Evolutionary conservation across 2,329 filamentous ascomycete genomes (phyloP), one percentile per base, ranked within the genome.

Genomic region (Colletotrichum brevisporum): DNA sequence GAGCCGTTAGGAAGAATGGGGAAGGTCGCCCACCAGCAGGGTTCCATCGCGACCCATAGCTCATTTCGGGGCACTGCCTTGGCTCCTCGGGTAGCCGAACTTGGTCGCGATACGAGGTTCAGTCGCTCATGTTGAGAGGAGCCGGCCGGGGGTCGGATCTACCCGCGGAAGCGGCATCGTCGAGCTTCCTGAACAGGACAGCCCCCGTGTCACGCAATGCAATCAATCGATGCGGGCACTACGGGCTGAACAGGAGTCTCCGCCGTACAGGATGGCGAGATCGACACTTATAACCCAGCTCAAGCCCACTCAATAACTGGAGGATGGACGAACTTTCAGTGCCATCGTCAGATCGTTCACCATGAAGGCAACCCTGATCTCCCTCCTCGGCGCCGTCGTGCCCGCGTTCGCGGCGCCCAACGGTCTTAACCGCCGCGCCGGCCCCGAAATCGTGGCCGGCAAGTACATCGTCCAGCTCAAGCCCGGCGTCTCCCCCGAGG

Each of bases 391-490:
- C 58, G 52, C 58, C 52, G 39, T 57, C 27, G 21, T 52, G 51
- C 58, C 58, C 52, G 58, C 64, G 10, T 24, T 67, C 8, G 64
- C 64, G 50, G 63, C 57, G 27, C 63, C 63, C 27, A 67, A 51
- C 43, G 27, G 51, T 27, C 21, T 67, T 16, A 26, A 13, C 21
- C 57, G 51, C 57, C 57, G 36, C 13, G 24, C 39, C 48, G 55
- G 56, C n/a, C 12, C 50, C 43, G 26, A 36, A 58, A 61, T 81
- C 50, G 69, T 82, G 52, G 72, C 80, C 58, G 78, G 78, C 71
- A 84, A 81, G 72, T 85, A 84, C 74, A 85, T 85, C 66, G 74
- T 85, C 74, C 84, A 82, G 39, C 71, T 85, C 13, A 83, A 83
- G 73, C 75, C 79, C 6, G 77, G 78, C 41, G 73, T 79, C 43